Conservation (phyloP, 176 grass and related monocot species). For the Dactylis glomerata region DNA sequence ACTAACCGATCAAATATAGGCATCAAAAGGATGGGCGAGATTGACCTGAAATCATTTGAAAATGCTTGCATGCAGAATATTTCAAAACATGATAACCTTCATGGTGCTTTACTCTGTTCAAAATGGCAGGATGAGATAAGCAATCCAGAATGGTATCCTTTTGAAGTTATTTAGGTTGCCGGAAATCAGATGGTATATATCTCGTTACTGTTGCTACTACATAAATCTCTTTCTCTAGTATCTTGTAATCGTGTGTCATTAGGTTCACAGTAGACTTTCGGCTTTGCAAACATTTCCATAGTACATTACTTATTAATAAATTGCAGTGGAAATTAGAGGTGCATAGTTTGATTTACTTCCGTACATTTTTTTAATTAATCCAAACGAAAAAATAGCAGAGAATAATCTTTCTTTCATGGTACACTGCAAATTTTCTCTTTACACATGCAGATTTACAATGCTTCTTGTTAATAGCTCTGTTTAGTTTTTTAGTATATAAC, state of each 20-base stretch:
- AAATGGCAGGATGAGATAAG: constrained; percentile 45
- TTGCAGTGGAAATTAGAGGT: neutral
- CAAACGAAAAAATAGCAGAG: neutral
- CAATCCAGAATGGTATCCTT: constrained; percentile 52
- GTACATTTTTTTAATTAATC: neutral
- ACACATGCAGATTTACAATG: neutral
- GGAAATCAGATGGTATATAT: constrained; percentile 29
- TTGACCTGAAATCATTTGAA: constrained; percentile 44
- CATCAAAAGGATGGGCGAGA: constrained; percentile 54
- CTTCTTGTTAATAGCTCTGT: neutral
- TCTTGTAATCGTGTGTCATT: neutral
- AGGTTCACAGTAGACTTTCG: neutral
- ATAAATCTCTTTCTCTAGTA: neutral
- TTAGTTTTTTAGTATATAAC: no score
- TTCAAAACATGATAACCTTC: constrained; percentile 24
- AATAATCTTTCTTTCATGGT: neutral
- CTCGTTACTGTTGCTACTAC: neutral
- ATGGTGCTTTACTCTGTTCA: neutral
- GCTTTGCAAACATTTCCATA: neutral
- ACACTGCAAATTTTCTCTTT: neutral
- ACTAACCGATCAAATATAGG: neutral
- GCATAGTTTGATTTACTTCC: neutral
- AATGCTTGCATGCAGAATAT: constrained; percentile 28
- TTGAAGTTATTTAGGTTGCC: constrained; percentile 25
- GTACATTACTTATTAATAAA: neutral